Base-by-base conservation (phyloP, 495 filamentous ascomycete species). In the Poronia punctata region DNA sequence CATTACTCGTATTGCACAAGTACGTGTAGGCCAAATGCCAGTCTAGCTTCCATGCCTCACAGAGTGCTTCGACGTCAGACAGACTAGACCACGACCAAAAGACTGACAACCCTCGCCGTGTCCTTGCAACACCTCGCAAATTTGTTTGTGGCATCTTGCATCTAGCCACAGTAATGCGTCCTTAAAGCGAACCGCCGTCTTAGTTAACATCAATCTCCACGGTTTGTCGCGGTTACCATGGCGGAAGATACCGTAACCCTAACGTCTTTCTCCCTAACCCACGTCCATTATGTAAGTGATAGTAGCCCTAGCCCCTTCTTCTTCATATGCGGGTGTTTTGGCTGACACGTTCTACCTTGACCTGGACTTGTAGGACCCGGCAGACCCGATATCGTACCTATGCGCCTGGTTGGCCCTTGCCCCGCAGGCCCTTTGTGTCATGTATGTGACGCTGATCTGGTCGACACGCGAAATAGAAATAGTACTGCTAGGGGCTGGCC, bases 371-470 rank as follows among this genome's bases (percentile, higher is more conserved):
- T 57, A 96, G 89, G 86, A 97, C 63, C 88, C 92, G 10, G 57
- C 74, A 43, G 93, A 99, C 66, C 80, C 71, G 29, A 38, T 95
- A 49, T 95, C 92, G 35, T 82, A 87, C 63, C 56, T 85, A 27
- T 94, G 83, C 60, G 92, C 92, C 50, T 97, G 82, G 78, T 83
- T 97, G 24, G 88, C 92, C 43, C 83, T 99, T 35, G 71, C 93
- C 38, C 92, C 92, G 0, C 92, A 97, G 65, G 86, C 80, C 7
- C 78, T 99, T 53, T 86, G 83, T 57, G 76, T 97, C 46, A 77
- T 84, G 42, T 97, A 97, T 66, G 82, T 78, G 9, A 92, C 90
- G 25, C 71, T 97, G 19, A 77, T 90, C 52, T 90, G 86, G 83
- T 82, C 82, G 26, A 84, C 88, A 20, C 84, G 92, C 48, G 92